Conservation (phyloP, 768 basidiomycete species). For the Mycena vitilis region DNA sequence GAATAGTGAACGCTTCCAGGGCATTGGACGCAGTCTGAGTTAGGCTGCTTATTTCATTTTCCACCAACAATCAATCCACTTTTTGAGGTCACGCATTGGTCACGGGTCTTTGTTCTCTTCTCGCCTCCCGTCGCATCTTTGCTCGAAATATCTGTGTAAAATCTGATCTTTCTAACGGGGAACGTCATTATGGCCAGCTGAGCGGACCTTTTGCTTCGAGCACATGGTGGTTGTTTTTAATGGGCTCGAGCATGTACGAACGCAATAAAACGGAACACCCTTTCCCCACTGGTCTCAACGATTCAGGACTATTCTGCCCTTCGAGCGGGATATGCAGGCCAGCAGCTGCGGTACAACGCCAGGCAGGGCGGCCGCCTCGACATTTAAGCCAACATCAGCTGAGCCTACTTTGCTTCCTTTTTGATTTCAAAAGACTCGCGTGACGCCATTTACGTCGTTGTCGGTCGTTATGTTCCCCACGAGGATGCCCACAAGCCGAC, state of each 20-base stretch:
- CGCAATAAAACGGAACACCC: not conserved
- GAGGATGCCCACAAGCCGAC: no score
- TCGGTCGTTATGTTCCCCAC: no score
- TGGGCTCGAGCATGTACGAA: not conserved
- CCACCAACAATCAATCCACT: no score
- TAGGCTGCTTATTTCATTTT: no score
- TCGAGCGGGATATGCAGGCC: not conserved
- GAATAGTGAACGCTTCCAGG: no score
- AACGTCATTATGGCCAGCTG: slow-evolving; percentile 7
- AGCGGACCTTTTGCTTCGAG: not conserved
- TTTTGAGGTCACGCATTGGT: no score
- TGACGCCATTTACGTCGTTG: slow-evolving; percentile 10
- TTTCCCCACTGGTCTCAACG: not conserved
- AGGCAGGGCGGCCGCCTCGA: no score
- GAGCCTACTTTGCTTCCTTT: slow-evolving; percentile 1
- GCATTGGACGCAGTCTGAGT: no score
- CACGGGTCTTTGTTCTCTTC: no score
- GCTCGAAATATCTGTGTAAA: not conserved
- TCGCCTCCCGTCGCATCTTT: no score
- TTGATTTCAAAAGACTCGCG: slow-evolving; percentile 11
- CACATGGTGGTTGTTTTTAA: slow-evolving; percentile 12
- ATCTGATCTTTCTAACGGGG: not conserved
- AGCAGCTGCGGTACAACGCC: not conserved
- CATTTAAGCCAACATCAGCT: slow-evolving; percentile 2
- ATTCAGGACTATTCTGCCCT: slow-evolving; percentile 10